Conservation (phyloP, 2,329 filamentous ascomycete species). For the Colletotrichum ledebouriae region DNA sequence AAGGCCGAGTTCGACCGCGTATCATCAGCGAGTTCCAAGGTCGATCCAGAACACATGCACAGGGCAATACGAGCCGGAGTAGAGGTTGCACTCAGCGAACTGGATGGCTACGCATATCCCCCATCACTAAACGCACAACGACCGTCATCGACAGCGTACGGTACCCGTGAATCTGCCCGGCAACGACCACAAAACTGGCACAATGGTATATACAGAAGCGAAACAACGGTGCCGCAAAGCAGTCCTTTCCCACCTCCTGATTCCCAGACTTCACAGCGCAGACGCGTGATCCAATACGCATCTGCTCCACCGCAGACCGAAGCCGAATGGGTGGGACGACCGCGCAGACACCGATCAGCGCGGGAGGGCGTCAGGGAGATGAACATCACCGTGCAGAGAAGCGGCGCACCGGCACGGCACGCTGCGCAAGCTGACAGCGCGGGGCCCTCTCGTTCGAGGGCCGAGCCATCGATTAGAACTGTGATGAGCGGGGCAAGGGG, state of each 20-base stretch:
- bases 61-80: slow-evolving; percentile 8
- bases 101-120: background rate
- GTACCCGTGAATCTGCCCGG: background rate
- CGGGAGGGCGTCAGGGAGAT: background rate
- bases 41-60: background rate
- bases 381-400: slow-evolving; percentile 8
- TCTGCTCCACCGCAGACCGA: slow-evolving; percentile 5
- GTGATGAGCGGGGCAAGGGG: slow-evolving; percentile 11
- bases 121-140: background rate
- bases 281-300: background rate
- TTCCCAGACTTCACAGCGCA: background rate
- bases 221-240: slow-evolving; percentile 1
- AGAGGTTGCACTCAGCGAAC: slow-evolving; percentile 10
- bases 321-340: slow-evolving; percentile 12
- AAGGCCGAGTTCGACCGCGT: slow-evolving; percentile 9
- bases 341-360: background rate
- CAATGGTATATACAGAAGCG: slow-evolving; percentile 5
- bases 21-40: background rate
- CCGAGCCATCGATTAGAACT: background rate
- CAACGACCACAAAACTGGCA: background rate
- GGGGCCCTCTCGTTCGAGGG: background rate
- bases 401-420: background rate
- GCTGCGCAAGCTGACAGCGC: background rate
- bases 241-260: background rate
- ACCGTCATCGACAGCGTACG: background rate